Conservation (phyloP, 495 filamentous ascomycete species). For the Podospora australis region DNA sequence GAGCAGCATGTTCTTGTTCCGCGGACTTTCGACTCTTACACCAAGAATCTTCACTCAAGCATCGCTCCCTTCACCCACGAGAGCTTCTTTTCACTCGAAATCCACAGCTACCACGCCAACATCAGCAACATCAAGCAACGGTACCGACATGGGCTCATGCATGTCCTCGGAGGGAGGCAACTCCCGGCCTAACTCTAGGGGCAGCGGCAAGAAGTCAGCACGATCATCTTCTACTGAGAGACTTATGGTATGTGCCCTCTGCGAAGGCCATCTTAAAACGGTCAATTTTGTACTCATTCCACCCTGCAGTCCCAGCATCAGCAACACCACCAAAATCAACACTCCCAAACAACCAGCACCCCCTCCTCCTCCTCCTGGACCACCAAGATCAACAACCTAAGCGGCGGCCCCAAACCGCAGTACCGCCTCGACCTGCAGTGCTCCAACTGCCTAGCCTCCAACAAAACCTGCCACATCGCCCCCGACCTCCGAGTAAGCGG, state of each 20-base stretch:
- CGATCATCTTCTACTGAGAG: no score
- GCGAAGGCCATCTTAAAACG: background rate
- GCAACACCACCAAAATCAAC: background rate
- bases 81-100: background rate
- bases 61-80: background rate
- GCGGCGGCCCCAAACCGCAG: background rate
- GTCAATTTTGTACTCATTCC: background rate
- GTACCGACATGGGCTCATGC: no score
- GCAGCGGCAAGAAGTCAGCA: no score
- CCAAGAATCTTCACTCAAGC: constrained; percentile 8
- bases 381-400: no score
- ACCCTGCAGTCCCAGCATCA: background rate
- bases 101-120: background rate
- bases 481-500: background rate
- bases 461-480: background rate
- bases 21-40: constrained; percentile 4
- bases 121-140: background rate
- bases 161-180: no score
- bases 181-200: no score
- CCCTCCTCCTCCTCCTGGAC: no score
- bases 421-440: background rate
- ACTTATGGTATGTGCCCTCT: background rate
- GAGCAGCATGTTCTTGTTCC: constrained; percentile 13
- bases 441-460: background rate
- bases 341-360: no score